phyloP scores from a whole-genome alignment of 352 stramenopile genomes.

The Pythium periplocum region DNA sequence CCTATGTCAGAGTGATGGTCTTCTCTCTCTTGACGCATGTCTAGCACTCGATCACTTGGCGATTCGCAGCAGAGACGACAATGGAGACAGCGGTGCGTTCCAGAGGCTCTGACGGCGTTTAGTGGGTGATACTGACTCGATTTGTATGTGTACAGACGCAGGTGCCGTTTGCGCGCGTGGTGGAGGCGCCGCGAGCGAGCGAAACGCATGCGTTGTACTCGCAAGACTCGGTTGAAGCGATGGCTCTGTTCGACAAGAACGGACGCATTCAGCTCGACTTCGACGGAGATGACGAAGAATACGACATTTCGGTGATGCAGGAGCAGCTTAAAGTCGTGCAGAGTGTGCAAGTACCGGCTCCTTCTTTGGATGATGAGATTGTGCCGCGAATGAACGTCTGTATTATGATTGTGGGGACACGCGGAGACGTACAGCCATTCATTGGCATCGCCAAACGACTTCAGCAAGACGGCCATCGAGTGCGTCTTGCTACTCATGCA shows the following conservation, averaged over 20 bases:
- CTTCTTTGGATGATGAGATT: slow-evolving; percentile 7
- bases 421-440: slow-evolving; percentile 85
- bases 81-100: too few relatives aligned
- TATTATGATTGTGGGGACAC: slow-evolving; percentile 89
- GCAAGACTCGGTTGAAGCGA: slow-evolving; percentile 8
- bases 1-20: too few relatives aligned
- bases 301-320: slow-evolving; percentile 31
- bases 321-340: slow-evolving; percentile 13
- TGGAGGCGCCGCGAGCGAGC: too few relatives aligned
- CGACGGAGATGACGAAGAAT: slow-evolving; percentile 30
- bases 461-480: slow-evolving; percentile 80
- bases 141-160: too few relatives aligned
- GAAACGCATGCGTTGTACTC: too few relatives aligned
- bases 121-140: too few relatives aligned
- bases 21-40: too few relatives aligned
- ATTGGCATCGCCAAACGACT: slow-evolving; percentile 85
- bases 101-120: too few relatives aligned
- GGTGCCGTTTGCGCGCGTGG: too few relatives aligned
- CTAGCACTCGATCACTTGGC: too few relatives aligned
- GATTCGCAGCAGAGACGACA: too few relatives aligned
- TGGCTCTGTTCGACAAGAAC: slow-evolving; percentile 36
- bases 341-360: too few relatives aligned
- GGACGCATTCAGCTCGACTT: slow-evolving; percentile 53
- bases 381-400: slow-evolving; percentile 65
- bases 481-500: slow-evolving; percentile 88